phyloP scores from a whole-genome alignment of 768 basidiomycete species.

The Termitomyces sp. region DNA sequence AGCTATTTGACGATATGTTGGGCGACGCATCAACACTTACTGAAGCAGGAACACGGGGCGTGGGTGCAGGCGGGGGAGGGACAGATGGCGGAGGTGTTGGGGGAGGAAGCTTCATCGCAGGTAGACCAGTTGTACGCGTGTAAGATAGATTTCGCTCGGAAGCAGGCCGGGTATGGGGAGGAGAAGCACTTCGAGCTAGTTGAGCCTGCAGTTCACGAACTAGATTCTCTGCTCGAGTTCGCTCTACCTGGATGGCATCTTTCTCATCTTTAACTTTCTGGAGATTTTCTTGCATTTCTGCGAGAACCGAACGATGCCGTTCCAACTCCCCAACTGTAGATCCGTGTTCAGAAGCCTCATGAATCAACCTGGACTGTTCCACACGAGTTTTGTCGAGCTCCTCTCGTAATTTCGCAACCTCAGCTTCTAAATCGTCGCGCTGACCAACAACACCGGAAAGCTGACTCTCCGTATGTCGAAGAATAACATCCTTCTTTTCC shows the following conservation, averaged over 20 bases:
- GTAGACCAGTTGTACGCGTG: slow-evolving; percentile 55
- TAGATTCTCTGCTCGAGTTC: slow-evolving; percentile 59
- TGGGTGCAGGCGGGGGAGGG: slow-evolving; percentile 82
- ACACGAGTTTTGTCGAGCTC: slow-evolving; percentile 56
- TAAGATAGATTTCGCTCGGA: slow-evolving; percentile 53
- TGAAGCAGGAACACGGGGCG: slow-evolving; percentile 44
- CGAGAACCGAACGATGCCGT: slow-evolving; percentile 68
- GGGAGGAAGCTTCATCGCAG: slow-evolving; percentile 77
- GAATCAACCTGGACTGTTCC: slow-evolving; percentile 60
- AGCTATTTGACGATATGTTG: slow-evolving; percentile 59
- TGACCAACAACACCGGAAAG: slow-evolving; percentile 42
- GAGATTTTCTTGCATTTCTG: slow-evolving; percentile 73
- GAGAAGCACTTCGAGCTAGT: slow-evolving; percentile 53
- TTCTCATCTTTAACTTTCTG: slow-evolving; percentile 82
- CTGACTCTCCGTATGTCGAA: slow-evolving; percentile 47
- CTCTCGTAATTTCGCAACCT: slow-evolving; percentile 48
- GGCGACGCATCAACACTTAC: slow-evolving; percentile 46
- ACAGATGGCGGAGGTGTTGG: slow-evolving; percentile 85
- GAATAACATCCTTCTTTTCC: slow-evolving; percentile 43
- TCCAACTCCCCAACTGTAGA: slow-evolving; percentile 75
- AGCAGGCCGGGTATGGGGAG: slow-evolving; percentile 47
- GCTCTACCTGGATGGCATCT: slow-evolving; percentile 72
- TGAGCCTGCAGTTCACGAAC: slow-evolving; percentile 81
- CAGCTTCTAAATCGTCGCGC: slow-evolving; percentile 38
- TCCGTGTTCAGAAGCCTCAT: slow-evolving; percentile 73